These are phyloP conservation scores for Fusarium sacchari DNA, from an alignment of 2,329 filamentous ascomycete genomes.

Conservation along the genomic window DNA sequence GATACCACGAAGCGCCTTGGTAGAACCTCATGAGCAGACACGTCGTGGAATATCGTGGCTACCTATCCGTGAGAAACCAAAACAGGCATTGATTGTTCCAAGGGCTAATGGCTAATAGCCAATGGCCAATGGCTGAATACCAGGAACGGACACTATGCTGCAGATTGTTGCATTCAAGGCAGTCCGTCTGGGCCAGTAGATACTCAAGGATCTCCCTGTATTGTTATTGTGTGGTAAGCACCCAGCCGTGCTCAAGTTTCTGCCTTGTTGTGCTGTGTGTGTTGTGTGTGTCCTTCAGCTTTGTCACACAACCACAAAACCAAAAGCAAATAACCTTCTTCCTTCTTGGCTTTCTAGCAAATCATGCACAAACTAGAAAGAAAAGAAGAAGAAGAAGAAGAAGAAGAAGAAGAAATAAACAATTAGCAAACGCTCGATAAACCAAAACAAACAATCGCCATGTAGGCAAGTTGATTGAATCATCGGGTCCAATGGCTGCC, in stretches of 20 bases:
- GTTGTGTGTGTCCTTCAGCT: neutral
- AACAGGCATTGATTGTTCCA: neutral
- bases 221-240: neutral
- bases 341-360: neutral
- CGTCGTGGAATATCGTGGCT: slow-evolving; percentile 2
- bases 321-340: neutral
- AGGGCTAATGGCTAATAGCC: neutral
- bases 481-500: neutral
- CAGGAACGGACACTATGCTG: slow-evolving; percentile 3
- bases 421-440: neutral
- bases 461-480: neutral
- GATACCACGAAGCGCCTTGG: slow-evolving; percentile 10
- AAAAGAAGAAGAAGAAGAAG: too few relatives aligned
- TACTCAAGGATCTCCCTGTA: slow-evolving; percentile 9
- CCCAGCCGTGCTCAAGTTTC: neutral
- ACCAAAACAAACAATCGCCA: neutral
- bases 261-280: neutral
- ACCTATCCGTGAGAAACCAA: slow-evolving; percentile 2
- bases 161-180: slow-evolving; percentile 12
- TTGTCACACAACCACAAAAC: slow-evolving; percentile 4
- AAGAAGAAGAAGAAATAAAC: neutral
- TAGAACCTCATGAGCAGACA: slow-evolving; percentile 15
- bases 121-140: slow-evolving; percentile 1
- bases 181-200: slow-evolving; percentile 5
- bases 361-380: neutral